Evolutionary conservation across 176 grass and related monocot species (phyloP), one percentile per base, ranked within the genome.

Genomic region (Coix lacrymajobi): DNA sequence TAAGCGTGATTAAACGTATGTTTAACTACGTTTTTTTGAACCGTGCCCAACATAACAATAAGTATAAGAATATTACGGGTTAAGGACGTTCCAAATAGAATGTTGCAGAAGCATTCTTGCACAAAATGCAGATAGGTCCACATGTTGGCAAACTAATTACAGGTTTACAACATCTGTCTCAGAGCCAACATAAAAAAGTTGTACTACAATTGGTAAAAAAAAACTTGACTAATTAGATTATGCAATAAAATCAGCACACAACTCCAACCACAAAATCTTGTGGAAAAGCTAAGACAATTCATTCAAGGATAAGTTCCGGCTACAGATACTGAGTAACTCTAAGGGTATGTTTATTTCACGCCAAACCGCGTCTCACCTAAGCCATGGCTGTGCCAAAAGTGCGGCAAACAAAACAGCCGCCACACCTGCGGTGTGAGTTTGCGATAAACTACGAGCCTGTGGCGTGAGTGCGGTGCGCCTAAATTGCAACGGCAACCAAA

Each of bases 21-120:
- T 33, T 33, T 33, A 33, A 33, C 4, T 4, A 33, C 33, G 33
- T 33, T 33, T 33, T 33, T 33, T 33, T 33, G n/a, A n/a, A n/a
- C n/a, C n/a, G n/a, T n/a, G n/a, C 56, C 56, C 24, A 25, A 56
- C 34, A 90, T 51, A 73, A 56, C 24, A 58, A 26, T 40, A 39
- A 45, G 34, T 62, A 61, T 31, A 85, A 37, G 58, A 37, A 76
- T 3, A 76, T 69, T 60, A 75, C 36, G 11, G 29, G 19, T 12
- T 75, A 75, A 28, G 67, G 24, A 83, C 4, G 4, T 68, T 54
- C 51, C 8, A 38, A 81, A 66, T 76, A 82, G 34, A 20, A 76
- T 46, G 34, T 46, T 33, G 16, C 36, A 16, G 12, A 61, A 82
- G 62, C 16, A 70, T 25, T 31, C 5, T 52, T 51, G 28, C 45